Base-by-base conservation (phyloP, 768 basidiomycete species). In the Boletus rubescentipes region DNA sequence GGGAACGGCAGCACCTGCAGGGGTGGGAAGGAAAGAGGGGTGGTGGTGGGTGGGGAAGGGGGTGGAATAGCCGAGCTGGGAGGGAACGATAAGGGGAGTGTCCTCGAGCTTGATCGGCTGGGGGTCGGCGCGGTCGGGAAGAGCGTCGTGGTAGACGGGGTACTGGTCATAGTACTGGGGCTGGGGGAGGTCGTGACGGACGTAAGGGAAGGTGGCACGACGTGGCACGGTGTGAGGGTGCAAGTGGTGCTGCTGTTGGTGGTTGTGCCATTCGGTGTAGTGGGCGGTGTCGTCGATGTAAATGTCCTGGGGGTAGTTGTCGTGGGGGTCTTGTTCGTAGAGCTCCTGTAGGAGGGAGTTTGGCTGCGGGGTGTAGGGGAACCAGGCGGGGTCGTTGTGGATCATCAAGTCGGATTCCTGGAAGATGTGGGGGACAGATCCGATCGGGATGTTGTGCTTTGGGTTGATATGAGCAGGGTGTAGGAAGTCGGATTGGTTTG, bases 201-300 rank as follows among this genome's bases (percentile, higher is more conserved):
- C 86, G 64, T 84, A 86, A 42, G 89, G 89, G 71, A 83, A 90
- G 0, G 89, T 91, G 1, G 85, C 84, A 55, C 89, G 79, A 45
- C 89, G 86, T 49, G 68, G 62, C 11, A 73, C 68, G 43, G 76
- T 66, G 62, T 80, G 63, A 0, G 29, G 26, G 14, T 37, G 49
- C 5, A 36, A 2, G 4, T 70, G 29, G 1, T 70, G 74, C 3
- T 74, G 76, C 7, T 63, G 60, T 15, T 69, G 51, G 30, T 53
- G 34, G 31, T 49, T 14, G 23, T 51, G 68, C 71, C 71, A 71
- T 37, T 71, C 71, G 4, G 67, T 53, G 57, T 71, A 71, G 60
- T 69, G 67, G 8, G 68, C 63, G n/a, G 62, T 55, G 49, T 74
- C 63, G 60, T 75, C 70, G 44, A 71, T 66, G 63, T 75, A 73